These are phyloP conservation scores for Ruellia speciosa DNA, from an alignment of 305 asterid genomes.

Conservation along the genomic window DNA sequence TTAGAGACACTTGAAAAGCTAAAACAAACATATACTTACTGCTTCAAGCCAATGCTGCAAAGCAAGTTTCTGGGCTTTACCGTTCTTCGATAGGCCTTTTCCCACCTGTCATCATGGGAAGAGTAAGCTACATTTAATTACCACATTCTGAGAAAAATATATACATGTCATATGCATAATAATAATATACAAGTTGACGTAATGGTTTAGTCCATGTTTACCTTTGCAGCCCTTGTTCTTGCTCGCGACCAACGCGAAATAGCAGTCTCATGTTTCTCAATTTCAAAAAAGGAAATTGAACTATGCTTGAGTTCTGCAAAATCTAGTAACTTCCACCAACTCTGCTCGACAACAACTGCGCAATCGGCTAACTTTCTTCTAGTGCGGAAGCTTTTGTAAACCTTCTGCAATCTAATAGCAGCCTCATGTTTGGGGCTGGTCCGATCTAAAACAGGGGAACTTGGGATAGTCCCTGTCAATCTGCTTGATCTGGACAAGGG, in stretches of 20 bases:
- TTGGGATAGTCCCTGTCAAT: conserved; percentile 15
- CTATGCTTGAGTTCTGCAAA: conserved; percentile 65
- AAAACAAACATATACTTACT: conserved; percentile 36
- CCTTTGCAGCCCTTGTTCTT: conserved; percentile 77
- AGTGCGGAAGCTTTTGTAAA: conserved; percentile 74
- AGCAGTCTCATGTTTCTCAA: conserved; percentile 62
- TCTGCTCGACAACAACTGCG: conserved; percentile 75
- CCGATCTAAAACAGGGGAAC: conserved; percentile 27
- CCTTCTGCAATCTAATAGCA: conserved; percentile 76
- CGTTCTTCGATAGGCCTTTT: conserved; percentile 80
- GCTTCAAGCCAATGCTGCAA: conserved; percentile 99
- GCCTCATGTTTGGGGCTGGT: conserved; percentile 62
- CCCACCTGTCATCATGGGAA: conserved; percentile 1
- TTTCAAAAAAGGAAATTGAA: conserved; percentile 58
- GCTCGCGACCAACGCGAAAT: conserved; percentile 80
- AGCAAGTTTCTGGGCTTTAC: conserved; percentile 87
- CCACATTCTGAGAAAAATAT: too few relatives aligned
- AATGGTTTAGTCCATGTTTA: conserved; percentile 7
- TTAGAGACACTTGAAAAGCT: neutral
- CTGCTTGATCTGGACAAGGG: conserved; percentile 20
- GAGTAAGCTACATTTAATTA: neutral
- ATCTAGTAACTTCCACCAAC: conserved; percentile 77
- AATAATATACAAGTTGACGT: neutral
- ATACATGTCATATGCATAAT: neutral
- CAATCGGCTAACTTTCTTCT: conserved; percentile 82